Evolutionary conservation across 2,329 filamentous ascomycete genomes (phyloP).

Genomic region (Cryphonectria carpinicola): DNA sequence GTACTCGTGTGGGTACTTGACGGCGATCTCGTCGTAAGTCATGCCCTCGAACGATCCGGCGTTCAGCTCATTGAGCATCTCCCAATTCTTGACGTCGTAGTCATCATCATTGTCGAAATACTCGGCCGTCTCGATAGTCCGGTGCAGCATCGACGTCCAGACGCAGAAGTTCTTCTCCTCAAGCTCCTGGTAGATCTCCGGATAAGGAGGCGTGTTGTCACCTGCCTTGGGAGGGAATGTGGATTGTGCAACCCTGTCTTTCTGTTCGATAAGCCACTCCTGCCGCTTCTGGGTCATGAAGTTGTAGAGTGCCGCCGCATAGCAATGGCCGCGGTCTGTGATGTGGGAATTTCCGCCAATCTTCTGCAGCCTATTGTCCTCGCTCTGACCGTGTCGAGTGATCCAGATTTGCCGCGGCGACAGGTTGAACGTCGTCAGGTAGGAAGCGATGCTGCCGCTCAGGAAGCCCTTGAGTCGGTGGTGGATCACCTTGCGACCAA

Average conservation of each 20-base stretch:
- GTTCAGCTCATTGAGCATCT: constrained; percentile 96
- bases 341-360: constrained; percentile 90
- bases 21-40: constrained; percentile 88
- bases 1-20: constrained; percentile 81
- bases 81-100: constrained; percentile 72
- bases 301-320: constrained; percentile 76
- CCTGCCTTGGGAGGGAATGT: constrained; percentile 90
- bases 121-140: constrained; percentile 73
- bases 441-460: constrained; percentile 89
- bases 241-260: constrained; percentile 73
- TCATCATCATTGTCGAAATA: constrained; percentile 71
- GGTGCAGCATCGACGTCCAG: constrained; percentile 96
- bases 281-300: constrained; percentile 83
- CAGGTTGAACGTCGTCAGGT: constrained; percentile 95
- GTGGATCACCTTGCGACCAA: constrained; percentile 90
- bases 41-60: constrained; percentile 91
- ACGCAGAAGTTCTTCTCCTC: constrained; percentile 93
- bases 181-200: constrained; percentile 72
- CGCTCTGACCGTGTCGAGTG: constrained; percentile 88
- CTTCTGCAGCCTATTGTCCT: constrained; percentile 84
- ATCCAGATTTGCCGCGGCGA: constrained; percentile 98
- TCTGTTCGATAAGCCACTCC: constrained; percentile 82
- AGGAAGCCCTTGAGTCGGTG: constrained; percentile 91
- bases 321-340: constrained; percentile 77
- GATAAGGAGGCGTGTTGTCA: constrained; percentile 93